Percentiles rank a stretch among this genome's conserved stretches.
phyloP scores from a whole-genome alignment of 2,329 filamentous ascomycete genomes.

The Aspergillus sp. region DNA sequence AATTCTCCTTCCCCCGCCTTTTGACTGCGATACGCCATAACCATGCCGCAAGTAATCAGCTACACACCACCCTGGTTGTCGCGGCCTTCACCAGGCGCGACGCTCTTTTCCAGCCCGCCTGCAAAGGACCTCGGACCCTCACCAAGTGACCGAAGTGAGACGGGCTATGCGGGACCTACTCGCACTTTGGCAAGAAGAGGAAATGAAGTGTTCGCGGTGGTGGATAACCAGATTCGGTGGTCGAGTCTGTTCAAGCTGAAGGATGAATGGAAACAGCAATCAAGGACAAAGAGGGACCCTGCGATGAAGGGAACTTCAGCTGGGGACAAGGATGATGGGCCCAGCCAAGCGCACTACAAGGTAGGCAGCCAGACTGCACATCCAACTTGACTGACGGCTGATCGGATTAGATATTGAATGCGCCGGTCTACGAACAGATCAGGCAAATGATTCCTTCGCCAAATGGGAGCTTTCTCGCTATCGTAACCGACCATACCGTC shows the following conservation, averaged over 20 bases:
- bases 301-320: constrained; percentile 11
- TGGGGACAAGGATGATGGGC: constrained; percentile 16
- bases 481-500: constrained; percentile 77
- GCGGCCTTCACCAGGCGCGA: constrained; percentile 64
- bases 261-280: constrained; percentile 43
- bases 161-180: constrained; percentile 30
- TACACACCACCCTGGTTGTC: constrained; percentile 84
- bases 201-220: constrained; percentile 80
- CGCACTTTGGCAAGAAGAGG: constrained; percentile 69
- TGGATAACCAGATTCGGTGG: constrained; percentile 87
- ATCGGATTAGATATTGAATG: constrained; percentile 56
- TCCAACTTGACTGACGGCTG: neutral
- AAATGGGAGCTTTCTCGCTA: constrained; percentile 68
- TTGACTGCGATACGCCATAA: no score
- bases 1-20: neutral
- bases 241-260: constrained; percentile 74
- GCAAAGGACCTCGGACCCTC: constrained; percentile 26
- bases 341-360: constrained; percentile 26
- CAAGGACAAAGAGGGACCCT: constrained; percentile 23
- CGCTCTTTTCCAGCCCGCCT: constrained; percentile 58
- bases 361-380: constrained; percentile 11
- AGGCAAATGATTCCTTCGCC: constrained; percentile 79
- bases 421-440: constrained; percentile 71
- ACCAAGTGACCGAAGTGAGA: constrained; percentile 15
- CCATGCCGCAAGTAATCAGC: constrained; percentile 76